Evolutionary conservation across 306 rosid genomes (phyloP), one percentile per base, ranked within the genome.

Genomic region (Cucumis hystrix): DNA sequence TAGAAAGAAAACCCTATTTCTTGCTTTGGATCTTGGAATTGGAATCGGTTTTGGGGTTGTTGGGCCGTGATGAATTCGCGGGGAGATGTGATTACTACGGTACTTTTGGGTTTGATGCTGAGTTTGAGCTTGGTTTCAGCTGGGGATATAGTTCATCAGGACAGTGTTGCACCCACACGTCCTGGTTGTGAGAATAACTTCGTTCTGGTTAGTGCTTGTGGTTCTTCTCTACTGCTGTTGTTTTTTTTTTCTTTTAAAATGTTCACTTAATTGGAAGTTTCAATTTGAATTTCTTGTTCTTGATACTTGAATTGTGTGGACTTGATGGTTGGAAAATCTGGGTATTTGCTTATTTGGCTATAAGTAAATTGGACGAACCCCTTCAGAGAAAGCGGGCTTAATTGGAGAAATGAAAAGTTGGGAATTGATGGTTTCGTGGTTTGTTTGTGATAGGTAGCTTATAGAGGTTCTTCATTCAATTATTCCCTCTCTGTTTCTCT

Each of bases 141-240:
- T 80, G 98, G 98, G 33, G 99, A 95, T 70, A 92, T 95, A 75
- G 99, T 95, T 78, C 99, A 95, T 78, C 96, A 82, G 56, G 99
- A 95, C 69, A 65, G 86, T 82, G 64, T 86, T 70, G 90, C 99
- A 79, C 99, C 99, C 0, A 82, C 73, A 75, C 84, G 92, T 59
- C 97, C 97, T 83, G 97, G 99, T 21, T 95, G 99, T 75, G 89
- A 88, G 2, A 95, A 95, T 83, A 84, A 86, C 87, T 92, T 96
- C 80, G 99, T 96, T 82, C 90, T 96, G 96, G 99, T 96, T 87
- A 80, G 78, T 23, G 64, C 18, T 56, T 78, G 0, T 63, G 37
- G 8, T 17, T 12, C 3, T 39, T 37, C 49, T 39, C 49, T 28
- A 17, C 41, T 63, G 37, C 40, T 18, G 28, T 30, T 28, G 1